phyloP scores from a whole-genome alignment of 129 eudicot genomes.

The Helianthus annuus region DNA sequence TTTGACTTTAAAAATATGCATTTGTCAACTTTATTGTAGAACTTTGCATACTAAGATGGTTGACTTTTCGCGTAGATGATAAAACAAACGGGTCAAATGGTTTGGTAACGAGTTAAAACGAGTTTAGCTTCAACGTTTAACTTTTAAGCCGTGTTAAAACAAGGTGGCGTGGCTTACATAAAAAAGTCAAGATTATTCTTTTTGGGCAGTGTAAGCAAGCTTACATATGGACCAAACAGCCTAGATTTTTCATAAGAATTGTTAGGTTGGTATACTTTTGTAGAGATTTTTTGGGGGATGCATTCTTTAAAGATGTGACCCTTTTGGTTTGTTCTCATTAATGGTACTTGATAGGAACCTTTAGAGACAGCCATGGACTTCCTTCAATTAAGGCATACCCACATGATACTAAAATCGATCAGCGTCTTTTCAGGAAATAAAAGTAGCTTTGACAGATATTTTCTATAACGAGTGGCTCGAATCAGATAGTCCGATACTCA shows the following conservation, averaged over 20 bases:
- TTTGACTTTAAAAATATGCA: slow-evolving; percentile 30
- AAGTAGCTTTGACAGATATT: slow-evolving; percentile 16
- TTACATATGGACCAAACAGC: slow-evolving; percentile 6
- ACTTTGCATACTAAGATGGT: neutral
- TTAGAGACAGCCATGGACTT: slow-evolving; percentile 23
- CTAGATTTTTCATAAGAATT: slow-evolving; percentile 8
- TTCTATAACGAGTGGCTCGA: slow-evolving; percentile 18
- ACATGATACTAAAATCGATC: slow-evolving; percentile 24
- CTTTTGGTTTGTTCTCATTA: slow-evolving; percentile 29
- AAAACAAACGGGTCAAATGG: neutral
- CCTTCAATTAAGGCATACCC: slow-evolving; percentile 24
- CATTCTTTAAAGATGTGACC: slow-evolving; percentile 31
- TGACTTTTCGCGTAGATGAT: slow-evolving; percentile 6
- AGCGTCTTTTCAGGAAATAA: slow-evolving; percentile 6
- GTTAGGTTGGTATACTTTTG: slow-evolving; percentile 11
- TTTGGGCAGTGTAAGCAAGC: slow-evolving; percentile 8
- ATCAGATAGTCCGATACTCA: slow-evolving; percentile 1
- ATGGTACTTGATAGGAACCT: slow-evolving; percentile 20
- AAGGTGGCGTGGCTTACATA: neutral
- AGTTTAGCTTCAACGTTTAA: neutral
- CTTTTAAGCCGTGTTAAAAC: neutral
- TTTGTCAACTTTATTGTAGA: slow-evolving; percentile 12
- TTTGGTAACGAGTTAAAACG: neutral
- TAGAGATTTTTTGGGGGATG: slow-evolving; percentile 8
- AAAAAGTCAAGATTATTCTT: neutral